Conservation (phyloP, 2,329 filamentous ascomycete genomes). For the Phaeosphaeriaceae sp. region DNA sequence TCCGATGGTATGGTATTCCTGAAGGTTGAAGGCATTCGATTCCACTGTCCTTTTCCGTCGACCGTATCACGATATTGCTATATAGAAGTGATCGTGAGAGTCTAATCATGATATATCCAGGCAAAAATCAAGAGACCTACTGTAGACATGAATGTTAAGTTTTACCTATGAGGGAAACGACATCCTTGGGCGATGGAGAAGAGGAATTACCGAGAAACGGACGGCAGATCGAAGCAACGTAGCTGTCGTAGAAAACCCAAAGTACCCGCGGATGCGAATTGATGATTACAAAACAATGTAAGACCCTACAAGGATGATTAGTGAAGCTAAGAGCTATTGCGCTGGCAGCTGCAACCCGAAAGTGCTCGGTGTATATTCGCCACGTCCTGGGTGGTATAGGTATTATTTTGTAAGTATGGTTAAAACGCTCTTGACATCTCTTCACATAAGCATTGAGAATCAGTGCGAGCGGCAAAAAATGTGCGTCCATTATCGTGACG, state of each 20-base stretch:
- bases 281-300: slow-evolving; percentile 4
- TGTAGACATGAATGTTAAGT: not conserved
- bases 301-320: not conserved
- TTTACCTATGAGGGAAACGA: not conserved
- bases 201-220: not conserved
- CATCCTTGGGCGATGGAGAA: not conserved
- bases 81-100: not conserved
- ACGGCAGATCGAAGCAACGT: not conserved
- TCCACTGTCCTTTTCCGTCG: slow-evolving; percentile 60
- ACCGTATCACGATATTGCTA: slow-evolving; percentile 9
- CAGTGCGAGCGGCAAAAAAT: too few species aligned
- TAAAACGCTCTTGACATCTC: too few species aligned
- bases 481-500: not conserved
- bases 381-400: too few species aligned
- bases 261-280: not conserved
- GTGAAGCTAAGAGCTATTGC: slow-evolving; percentile 1
- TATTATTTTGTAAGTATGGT: too few species aligned
- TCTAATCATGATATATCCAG: not conserved
- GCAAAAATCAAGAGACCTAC: not conserved
- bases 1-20: slow-evolving; percentile 64
- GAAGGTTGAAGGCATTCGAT: slow-evolving; percentile 63
- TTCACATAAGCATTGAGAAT: too few species aligned
- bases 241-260: not conserved
- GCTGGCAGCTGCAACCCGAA: not conserved
- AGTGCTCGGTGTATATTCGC: not conserved